Evolutionary conservation across 768 basidiomycete genomes (phyloP).

Genomic region (Collybiopsis luxurians): DNA sequence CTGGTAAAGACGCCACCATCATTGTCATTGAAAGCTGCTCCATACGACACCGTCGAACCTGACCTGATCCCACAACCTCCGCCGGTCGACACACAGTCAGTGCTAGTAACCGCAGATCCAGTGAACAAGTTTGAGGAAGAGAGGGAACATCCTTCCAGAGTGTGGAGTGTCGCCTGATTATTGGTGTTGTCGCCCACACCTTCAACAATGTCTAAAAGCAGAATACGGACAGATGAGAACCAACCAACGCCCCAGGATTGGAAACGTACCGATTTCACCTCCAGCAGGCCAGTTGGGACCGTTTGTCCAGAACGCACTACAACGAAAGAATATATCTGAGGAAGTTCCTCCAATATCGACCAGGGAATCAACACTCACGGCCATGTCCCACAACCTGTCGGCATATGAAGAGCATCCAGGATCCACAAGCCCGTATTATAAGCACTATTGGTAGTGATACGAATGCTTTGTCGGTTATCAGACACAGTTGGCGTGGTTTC

Average conservation of each 20-base stretch:
- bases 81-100: conserved; percentile 63
- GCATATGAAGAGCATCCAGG: conserved; percentile 80
- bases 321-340: neutral
- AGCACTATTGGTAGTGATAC: conserved; percentile 62
- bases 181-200: conserved; percentile 80
- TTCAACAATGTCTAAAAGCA: conserved; percentile 68
- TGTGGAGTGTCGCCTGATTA: conserved; percentile 75
- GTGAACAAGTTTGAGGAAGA: conserved; percentile 49
- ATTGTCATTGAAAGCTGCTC: conserved; percentile 73
- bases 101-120: conserved; percentile 64
- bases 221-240: neutral
- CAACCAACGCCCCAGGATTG: neutral
- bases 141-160: conserved; percentile 66
- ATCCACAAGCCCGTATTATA: conserved; percentile 72
- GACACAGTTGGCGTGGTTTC: conserved; percentile 68
- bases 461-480: conserved; percentile 68
- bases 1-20: conserved; percentile 90
- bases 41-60: conserved; percentile 61
- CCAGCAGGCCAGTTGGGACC: conserved; percentile 64
- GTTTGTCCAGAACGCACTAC: conserved; percentile 9
- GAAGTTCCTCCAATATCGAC: neutral
- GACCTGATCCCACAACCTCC: conserved; percentile 85
- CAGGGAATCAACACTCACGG: conserved; percentile 22
- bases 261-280: conserved; percentile 34
- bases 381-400: conserved; percentile 64